Base-by-base conservation (phyloP, 352 stramenopile genomes). In the Globisporangium alternatum region DNA sequence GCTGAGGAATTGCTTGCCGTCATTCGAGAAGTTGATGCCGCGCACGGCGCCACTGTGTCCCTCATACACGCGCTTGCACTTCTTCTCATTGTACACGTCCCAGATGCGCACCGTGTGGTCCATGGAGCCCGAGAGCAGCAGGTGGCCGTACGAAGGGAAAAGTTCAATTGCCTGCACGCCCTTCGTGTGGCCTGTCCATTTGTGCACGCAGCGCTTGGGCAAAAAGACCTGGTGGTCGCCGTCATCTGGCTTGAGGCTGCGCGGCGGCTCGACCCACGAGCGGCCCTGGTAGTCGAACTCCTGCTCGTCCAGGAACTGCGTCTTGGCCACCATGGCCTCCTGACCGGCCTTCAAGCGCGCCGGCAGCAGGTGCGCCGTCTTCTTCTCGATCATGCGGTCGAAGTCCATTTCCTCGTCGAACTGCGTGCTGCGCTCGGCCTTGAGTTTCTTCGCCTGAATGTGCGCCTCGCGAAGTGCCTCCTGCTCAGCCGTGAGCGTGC, bases 81-180 rank as follows among this genome's bases (percentile, higher is more conserved):
- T 70, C 74, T 78, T 70, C 33, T 98, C 83, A 30, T 93, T 93
- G 65, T 96, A 95, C 53, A 99, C 89, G 65, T 98, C 96, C 97
- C 98, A 99, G 64, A 99, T 97, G n/a, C 86, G 84, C 41, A 94
- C 78, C 7, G 87, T 95, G 60, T 90, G 73, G 70, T 99, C 97
- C 79, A 99, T 90, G 67, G 89, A 96, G 15, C 81, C 97, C 31
- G 91, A 98, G 6, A 99, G 74, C 49, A 99, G 70, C 60, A 99
- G 84, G 77, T 99, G 98, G 2, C 97, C 97, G 31, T 94, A 98
- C 41, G 88, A 80, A 8, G 98, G 98, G 74, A 98, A 99, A 35
- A 99, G 86, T 60, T 98, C 89, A 77, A 99, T 98, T 13, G 88
- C 81, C 69, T 99, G 96, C 12, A 99, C 97, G 5, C 97, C 97